Evolutionary conservation across 257 asterid species (phyloP), one percentile per base, ranked within the genome.

Genomic region (Marsdenia floribunda): DNA sequence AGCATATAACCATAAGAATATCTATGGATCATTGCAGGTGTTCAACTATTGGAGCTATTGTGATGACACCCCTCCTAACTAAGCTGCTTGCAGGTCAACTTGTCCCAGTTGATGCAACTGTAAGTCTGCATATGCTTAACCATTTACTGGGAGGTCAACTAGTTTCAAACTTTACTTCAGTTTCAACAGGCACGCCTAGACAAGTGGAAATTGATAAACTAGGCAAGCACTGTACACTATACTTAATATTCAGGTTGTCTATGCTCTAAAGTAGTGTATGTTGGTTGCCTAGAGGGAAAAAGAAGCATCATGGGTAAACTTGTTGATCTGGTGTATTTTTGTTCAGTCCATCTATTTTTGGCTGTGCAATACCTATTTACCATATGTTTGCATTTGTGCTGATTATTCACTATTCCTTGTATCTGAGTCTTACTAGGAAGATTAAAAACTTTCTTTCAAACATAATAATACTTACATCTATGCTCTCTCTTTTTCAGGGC

Each of bases 31-130:
- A 21, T 76, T 85, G 83, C 90, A 93, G 98, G 75, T 93, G 98
- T 80, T 93, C 98, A 38, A 91, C 98, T 61, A 87, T 93, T 76
- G 98, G 97, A 71, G 98, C 98, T 75, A 93, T 93, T 83, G 73
- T 93, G 69, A 90, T 93, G 97, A 93, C 97, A 13, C 98, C 98
- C 5, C 95, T 93, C 75, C 89, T 93, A 49, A 93, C 98, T 16
- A 90, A 91, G 85, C 93, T 93, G 79, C 88, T 93, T 75, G 98
- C 98, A 0, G 97, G 97, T 78, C 98, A 93, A 81, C 97, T 93
- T 77, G 98, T 93, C 79, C 98, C 98, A 4, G 98, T 93, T 74
- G 98, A 93, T 87, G 97, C 98, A 24, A 97, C 97, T 24, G 98
- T 93, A 86, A 86, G 97, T 84, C 75, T 61, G 18, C 50, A 5